A percentile compares a stretch with the other conserved stretches of the same genome.
These are phyloP conservation scores for Rhodotorula toruloides DNA, from an alignment of 768 basidiomycete species.

Conservation along the genomic window DNA sequence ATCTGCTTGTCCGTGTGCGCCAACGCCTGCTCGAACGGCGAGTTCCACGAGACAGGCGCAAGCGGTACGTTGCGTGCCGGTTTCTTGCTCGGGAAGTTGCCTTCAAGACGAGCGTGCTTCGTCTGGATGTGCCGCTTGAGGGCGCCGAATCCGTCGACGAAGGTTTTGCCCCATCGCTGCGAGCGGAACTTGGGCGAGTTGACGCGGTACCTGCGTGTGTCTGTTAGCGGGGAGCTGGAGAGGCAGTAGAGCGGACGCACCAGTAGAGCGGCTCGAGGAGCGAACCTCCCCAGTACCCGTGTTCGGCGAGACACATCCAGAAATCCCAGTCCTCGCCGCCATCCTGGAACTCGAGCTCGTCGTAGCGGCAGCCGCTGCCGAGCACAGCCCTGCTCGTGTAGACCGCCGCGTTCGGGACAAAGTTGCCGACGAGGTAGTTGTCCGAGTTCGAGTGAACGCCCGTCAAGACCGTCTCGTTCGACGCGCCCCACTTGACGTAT, in stretches of 20 bases:
- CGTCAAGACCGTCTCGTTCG: conserved; percentile 38
- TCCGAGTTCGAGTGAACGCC: conserved; percentile 28
- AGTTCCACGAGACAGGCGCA: conserved; percentile 29
- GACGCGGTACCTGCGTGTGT: conserved; percentile 34
- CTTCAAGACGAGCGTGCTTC: conserved; percentile 18
- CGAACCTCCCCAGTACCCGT: conserved; percentile 38
- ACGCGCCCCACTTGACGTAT: conserved; percentile 39
- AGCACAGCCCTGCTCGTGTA: conserved; percentile 10
- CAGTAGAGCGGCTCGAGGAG: conserved; percentile 37
- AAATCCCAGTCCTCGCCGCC: conserved; percentile 43
- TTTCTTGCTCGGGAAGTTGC: conserved; percentile 10
- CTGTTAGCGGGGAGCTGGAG: neutral
- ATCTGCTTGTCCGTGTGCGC: conserved; percentile 25
- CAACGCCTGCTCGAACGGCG: conserved; percentile 26
- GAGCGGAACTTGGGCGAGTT: conserved; percentile 32
- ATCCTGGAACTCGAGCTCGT: conserved; percentile 25
- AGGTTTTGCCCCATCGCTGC: conserved; percentile 37
- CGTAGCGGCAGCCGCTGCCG: conserved; percentile 26
- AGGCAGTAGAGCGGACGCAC: neutral
- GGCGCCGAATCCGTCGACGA: conserved; percentile 22
- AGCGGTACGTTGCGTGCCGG: conserved; percentile 25
- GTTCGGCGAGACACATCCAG: conserved; percentile 39
- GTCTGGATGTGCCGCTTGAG: conserved; percentile 28
- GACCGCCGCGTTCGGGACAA: conserved; percentile 37
- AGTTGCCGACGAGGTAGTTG: conserved; percentile 34